A percentile compares a stretch with the other conserved stretches of the same genome.
These are phyloP conservation scores for Sinapis alba DNA, from an alignment of 441 rosid species.

Conservation along the genomic window DNA sequence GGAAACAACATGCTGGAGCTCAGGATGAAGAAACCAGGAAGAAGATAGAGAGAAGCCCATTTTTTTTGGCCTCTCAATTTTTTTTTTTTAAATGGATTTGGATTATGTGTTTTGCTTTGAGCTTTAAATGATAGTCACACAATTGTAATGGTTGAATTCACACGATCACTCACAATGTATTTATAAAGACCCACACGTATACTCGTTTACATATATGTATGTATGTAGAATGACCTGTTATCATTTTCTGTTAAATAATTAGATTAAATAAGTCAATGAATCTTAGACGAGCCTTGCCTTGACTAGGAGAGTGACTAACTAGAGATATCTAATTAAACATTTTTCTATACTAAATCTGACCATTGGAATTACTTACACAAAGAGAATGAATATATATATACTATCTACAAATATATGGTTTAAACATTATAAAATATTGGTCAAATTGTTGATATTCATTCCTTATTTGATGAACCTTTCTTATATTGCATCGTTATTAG, in stretches of 20 bases:
- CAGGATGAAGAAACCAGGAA: slow-evolving; percentile 53
- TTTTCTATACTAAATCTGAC: background rate
- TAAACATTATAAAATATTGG: background rate
- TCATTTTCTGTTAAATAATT: background rate
- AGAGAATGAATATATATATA: background rate
- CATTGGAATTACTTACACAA: slow-evolving; percentile 1
- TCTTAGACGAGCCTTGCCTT: background rate
- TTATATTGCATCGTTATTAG: no score
- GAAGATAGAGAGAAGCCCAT: slow-evolving; percentile 46
- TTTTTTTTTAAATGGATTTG: no score
- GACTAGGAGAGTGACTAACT: background rate
- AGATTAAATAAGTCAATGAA: background rate
- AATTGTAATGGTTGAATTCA: slow-evolving; percentile 38
- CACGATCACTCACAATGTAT: slow-evolving; percentile 32
- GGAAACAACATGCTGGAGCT: slow-evolving; percentile 49
- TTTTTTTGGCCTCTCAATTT: background rate
- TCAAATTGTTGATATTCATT: slow-evolving; percentile 9
- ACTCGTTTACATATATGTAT: slow-evolving; percentile 18
- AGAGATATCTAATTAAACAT: background rate
- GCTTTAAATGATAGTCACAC: slow-evolving; percentile 41
- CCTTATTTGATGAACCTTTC: background rate
- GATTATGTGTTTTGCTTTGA: slow-evolving; percentile 14
- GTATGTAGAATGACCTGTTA: background rate
- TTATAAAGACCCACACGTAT: slow-evolving; percentile 43
- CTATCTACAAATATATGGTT: background rate